Percentiles rank a stretch among this genome's conserved stretches.
Conservation (phyloP, 148 eudicot species). For the Nyssa sinensis region DNA sequence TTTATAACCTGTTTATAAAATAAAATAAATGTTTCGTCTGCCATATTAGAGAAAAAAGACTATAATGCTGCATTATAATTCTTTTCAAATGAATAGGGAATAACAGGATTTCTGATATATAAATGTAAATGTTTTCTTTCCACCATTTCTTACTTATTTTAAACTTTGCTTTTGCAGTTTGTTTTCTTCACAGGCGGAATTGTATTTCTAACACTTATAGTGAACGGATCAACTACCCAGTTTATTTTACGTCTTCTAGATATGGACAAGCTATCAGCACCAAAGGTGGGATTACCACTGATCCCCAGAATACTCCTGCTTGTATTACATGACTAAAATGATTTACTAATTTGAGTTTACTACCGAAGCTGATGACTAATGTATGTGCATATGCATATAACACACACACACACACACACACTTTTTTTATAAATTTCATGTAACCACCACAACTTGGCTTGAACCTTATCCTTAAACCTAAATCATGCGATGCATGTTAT, state of each 20-base stretch:
- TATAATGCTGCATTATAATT: too few species aligned
- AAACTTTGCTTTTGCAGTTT: conserved; percentile 57
- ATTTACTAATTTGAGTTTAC: conserved; percentile 6
- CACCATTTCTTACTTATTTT: neutral
- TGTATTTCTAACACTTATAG: conserved; percentile 75
- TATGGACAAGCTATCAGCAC: conserved; percentile 69
- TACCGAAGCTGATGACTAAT: too few species aligned
- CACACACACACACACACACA: neutral
- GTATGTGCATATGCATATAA: neutral
- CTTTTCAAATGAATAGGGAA: neutral
- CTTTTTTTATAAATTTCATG: conserved; percentile 6
- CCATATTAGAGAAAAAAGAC: too few species aligned
- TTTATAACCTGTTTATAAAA: neutral
- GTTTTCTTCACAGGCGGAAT: conserved; percentile 95
- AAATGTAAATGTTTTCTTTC: neutral
- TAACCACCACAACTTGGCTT: neutral
- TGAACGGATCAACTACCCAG: conserved; percentile 94
- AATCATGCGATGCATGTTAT: neutral
- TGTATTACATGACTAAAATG: neutral
- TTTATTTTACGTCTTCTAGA: conserved; percentile 58
- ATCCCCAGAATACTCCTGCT: conserved; percentile 7
- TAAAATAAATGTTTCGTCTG: neutral
- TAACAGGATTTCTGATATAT: neutral
- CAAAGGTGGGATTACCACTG: conserved; percentile 52
- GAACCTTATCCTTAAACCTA: neutral